These are phyloP conservation scores for Mrakia gelida DNA, from an alignment of 768 basidiomycete genomes.

Conservation along the genomic window DNA sequence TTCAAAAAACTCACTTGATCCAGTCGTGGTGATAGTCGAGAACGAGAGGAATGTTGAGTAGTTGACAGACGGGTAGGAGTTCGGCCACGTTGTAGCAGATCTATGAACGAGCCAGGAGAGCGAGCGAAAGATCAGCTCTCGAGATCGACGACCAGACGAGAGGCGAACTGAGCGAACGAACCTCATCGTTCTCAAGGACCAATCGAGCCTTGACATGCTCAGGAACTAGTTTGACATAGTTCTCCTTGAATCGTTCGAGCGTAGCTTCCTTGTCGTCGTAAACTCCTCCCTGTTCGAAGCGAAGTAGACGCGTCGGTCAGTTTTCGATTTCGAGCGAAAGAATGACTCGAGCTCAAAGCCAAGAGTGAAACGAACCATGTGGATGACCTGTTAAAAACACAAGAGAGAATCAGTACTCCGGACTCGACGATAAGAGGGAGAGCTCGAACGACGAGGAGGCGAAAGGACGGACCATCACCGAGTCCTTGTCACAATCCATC, in stretches of 20 bases:
- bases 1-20: conserved; percentile 44
- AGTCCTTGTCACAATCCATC: conserved; percentile 73
- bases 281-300: conserved; percentile 63
- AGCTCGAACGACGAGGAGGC: background rate
- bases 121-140: background rate
- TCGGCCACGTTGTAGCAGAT: conserved; percentile 88
- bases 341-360: background rate
- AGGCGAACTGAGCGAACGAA: conserved; percentile 39
- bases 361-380: conserved; percentile 35
- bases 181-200: conserved; percentile 86
- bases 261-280: conserved; percentile 75
- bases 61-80: conserved; percentile 77
- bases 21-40: conserved; percentile 65
- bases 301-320: conserved; percentile 11
- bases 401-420: too few relatives aligned
- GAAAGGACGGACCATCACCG: conserved; percentile 56
- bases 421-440: background rate
- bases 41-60: conserved; percentile 69
- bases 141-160: background rate
- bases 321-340: background rate
- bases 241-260: conserved; percentile 65
- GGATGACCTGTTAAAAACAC: background rate
- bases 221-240: conserved; percentile 58
- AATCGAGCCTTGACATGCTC: conserved; percentile 64
- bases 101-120: conserved; percentile 43